These are phyloP conservation scores for Rhodomyrtus psidioides DNA, from an alignment of 441 rosid genomes.

Conservation along the genomic window DNA sequence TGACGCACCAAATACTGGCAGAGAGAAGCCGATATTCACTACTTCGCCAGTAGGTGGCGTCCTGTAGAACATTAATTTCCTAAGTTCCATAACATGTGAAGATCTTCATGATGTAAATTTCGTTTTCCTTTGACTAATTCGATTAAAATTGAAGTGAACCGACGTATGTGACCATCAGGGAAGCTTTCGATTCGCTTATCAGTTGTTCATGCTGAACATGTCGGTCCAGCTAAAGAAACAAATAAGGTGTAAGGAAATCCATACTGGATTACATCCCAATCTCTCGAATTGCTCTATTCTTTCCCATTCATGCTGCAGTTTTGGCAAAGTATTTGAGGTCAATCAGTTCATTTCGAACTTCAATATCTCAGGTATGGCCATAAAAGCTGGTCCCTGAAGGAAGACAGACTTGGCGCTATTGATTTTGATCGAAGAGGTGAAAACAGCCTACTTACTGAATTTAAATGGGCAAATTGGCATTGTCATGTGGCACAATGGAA, in stretches of 20 bases:
- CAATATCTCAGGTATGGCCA: not conserved
- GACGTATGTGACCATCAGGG: not conserved
- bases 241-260: not conserved
- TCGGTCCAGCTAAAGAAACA: not conserved
- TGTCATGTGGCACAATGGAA: not conserved
- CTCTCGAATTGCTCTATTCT: not conserved
- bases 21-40: slow-evolving; percentile 39
- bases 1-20: slow-evolving; percentile 16
- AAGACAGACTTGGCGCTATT: not conserved
- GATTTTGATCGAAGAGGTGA: not conserved
- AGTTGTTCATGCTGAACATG: not conserved
- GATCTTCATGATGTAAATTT: not conserved
- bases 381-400: not conserved
- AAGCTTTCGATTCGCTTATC: not conserved
- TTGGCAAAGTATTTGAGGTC: not conserved
- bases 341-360: not conserved
- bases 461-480: not conserved
- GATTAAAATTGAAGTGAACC: not conserved
- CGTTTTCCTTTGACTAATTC: not conserved
- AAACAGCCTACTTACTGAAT: not conserved
- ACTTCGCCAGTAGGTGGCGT: slow-evolving; percentile 40
- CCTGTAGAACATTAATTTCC: slow-evolving; percentile 11
- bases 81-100: not conserved
- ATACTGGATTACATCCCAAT: not conserved
- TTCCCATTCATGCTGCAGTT: not conserved